phyloP scores from a whole-genome alignment of 1,139 yeast species.

The Saccharomycopsis phalli region DNA sequence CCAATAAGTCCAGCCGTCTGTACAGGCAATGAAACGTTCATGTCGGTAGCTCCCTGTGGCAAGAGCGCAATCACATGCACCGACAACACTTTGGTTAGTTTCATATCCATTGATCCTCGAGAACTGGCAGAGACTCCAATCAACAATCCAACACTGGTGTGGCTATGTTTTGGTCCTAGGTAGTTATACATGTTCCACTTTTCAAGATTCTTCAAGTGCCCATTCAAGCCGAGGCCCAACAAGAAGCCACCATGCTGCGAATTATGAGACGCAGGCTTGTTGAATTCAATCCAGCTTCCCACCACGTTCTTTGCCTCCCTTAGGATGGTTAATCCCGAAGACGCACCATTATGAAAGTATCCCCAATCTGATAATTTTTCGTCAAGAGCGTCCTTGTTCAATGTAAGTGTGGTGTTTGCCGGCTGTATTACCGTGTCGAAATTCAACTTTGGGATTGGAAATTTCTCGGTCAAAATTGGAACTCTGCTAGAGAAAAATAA shows the following conservation, averaged over 20 bases:
- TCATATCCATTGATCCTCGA: slow-evolving; percentile 75
- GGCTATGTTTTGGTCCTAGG: slow-evolving; percentile 80
- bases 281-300: slow-evolving; percentile 90
- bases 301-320: slow-evolving; percentile 61
- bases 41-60: slow-evolving; percentile 85
- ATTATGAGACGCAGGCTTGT: slow-evolving; percentile 58
- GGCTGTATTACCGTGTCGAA: slow-evolving; percentile 63
- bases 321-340: slow-evolving; percentile 76
- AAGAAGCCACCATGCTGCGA: slow-evolving; percentile 93
- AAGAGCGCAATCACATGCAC: slow-evolving; percentile 89
- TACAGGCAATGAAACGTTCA: slow-evolving; percentile 74
- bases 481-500: slow-evolving; percentile 58
- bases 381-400: slow-evolving; percentile 47
- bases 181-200: slow-evolving; percentile 97
- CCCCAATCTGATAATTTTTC: slow-evolving; percentile 67
- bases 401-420: slow-evolving; percentile 51
- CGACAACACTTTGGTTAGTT: slow-evolving; percentile 80
- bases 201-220: slow-evolving; percentile 73
- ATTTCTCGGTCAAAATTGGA: slow-evolving; percentile 79
- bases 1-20: slow-evolving; percentile 93
- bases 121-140: slow-evolving; percentile 92
- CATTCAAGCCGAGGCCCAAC: slow-evolving; percentile 87
- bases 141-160: slow-evolving; percentile 77
- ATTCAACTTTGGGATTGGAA: slow-evolving; percentile 70
- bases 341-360: slow-evolving; percentile 83